Evolutionary conservation across 441 rosid genomes (phyloP), one percentile per base, ranked within the genome.

Genomic region (Jatropha podagrica): DNA sequence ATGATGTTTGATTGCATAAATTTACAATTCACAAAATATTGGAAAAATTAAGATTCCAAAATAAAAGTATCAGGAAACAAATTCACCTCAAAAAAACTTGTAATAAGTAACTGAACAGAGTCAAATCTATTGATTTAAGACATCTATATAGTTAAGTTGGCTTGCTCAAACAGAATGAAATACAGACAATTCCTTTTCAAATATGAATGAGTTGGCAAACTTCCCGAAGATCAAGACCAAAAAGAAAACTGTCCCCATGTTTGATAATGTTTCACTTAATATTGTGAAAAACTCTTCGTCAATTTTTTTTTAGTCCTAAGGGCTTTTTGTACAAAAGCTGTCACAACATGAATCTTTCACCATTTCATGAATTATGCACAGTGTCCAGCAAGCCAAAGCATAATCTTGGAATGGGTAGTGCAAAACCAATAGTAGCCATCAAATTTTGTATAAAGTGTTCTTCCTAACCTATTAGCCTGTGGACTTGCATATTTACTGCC

Each of bases 321-420:
- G 59, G 42, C 59, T 18, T 72, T 46, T 60, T 38, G 37, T 11
- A 17, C 46, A 61, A 38, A 73, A 73, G 75, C 46, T 32, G 46
- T 37, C 10, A 49, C n/a, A 17, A 60, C 14, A 58, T 41, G 20
- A 63, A 73, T 3, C 48, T 56, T 74, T 20, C 55, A 42, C 51
- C 27, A 65, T 65, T 68, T 68, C 9, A 32, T 74, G 72, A 67
- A 23, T 14, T 37, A 69, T 44, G 64, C 37, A 62, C 44, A 52
- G 37, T 23, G n/a, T 44, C 46, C 18, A 42, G 12, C 59, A 40
- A 10, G 42, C 41, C 69, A 71, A 55, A 55, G 65, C 71, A 65
- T 5, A 58, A 11, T 9, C 18, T 38, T 12, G 27, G 27, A 55
- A 23, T 1, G 4, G 44, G 7, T 18, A 26, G 18, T 11, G 8